phyloP scores from a whole-genome alignment of 1,284 basidiomycete species.

The Pseudozyma sp. region DNA sequence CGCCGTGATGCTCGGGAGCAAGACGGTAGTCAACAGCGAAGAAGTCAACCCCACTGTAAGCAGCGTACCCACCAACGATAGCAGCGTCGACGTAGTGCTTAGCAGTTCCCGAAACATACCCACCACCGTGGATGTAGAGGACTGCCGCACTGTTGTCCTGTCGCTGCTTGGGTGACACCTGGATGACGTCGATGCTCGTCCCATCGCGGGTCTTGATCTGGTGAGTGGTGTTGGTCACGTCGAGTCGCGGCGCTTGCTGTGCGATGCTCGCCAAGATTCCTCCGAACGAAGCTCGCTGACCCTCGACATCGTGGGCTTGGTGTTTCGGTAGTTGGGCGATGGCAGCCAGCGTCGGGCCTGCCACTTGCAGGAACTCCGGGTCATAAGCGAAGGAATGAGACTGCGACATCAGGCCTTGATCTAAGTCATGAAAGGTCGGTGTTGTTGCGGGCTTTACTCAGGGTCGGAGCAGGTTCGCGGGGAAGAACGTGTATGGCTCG shows the following conservation, averaged over 20 bases:
- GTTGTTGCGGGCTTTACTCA: no score
- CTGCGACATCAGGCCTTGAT: conserved; percentile 8
- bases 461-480: no score
- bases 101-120: conserved; percentile 29
- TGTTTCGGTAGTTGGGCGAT: conserved; percentile 9
- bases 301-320: conserved; percentile 16
- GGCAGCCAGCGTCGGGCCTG: conserved; percentile 18
- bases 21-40: conserved; percentile 34
- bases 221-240: conserved; percentile 25
- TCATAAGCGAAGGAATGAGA: conserved; percentile 21
- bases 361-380: conserved; percentile 19
- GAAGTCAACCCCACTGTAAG: conserved; percentile 9
- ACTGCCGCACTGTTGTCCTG: conserved; percentile 22
- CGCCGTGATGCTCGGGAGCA: conserved; percentile 24
- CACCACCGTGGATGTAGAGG: conserved; percentile 32
- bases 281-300: conserved; percentile 10
- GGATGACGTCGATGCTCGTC: conserved; percentile 20
- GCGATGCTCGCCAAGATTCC: neutral
- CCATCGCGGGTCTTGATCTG: conserved; percentile 28
- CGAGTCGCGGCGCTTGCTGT: neutral
- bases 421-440: no score
- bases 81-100: conserved; percentile 7
- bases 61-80: neutral
- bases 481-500: no score
- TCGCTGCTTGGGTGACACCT: conserved; percentile 21